Evolutionary conservation across 2,329 filamentous ascomycete species (phyloP).

Genomic region (Coleophoma cylindrospora): DNA sequence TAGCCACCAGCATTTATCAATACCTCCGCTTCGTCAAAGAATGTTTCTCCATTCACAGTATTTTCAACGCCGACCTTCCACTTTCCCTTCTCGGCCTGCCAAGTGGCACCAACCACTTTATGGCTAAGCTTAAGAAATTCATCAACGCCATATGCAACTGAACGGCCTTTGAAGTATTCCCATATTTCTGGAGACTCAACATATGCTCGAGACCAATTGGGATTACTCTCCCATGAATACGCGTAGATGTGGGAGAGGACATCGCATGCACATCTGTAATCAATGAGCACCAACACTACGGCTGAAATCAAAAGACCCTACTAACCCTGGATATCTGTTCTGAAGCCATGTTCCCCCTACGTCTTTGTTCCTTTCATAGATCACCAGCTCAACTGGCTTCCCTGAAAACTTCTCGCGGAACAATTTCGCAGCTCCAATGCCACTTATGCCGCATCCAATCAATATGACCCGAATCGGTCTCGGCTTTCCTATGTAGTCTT

Average conservation of each 20-base stretch:
- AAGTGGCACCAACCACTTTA: slow-evolving; percentile 42
- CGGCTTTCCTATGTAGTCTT: too few species aligned
- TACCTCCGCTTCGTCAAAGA: neutral
- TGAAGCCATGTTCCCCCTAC: slow-evolving; percentile 52
- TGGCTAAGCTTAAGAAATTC: slow-evolving; percentile 50
- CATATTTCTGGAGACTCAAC: neutral
- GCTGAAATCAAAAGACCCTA: too few species aligned
- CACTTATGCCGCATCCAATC: slow-evolving; percentile 40
- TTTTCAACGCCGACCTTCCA: slow-evolving; percentile 40
- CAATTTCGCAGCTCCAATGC: slow-evolving; percentile 40
- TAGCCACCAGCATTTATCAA: slow-evolving; percentile 1
- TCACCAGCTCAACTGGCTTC: slow-evolving; percentile 15
- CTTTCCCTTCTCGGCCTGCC: slow-evolving; percentile 43
- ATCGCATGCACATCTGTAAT: slow-evolving; percentile 37
- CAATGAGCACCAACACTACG: too few species aligned
- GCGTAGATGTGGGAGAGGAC: slow-evolving; percentile 53
- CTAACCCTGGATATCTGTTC: slow-evolving; percentile 45
- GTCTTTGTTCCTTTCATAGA: slow-evolving; percentile 46
- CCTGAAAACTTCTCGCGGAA: slow-evolving; percentile 26
- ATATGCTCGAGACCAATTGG: slow-evolving; percentile 45
- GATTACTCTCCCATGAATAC: slow-evolving; percentile 52
- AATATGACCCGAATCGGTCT: slow-evolving; percentile 23
- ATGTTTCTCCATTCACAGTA: neutral
- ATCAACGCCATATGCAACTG: neutral
- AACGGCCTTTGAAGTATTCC: neutral